phyloP scores from a whole-genome alignment of 768 basidiomycete species.

The Rubroboletus pulcherrimus region DNA sequence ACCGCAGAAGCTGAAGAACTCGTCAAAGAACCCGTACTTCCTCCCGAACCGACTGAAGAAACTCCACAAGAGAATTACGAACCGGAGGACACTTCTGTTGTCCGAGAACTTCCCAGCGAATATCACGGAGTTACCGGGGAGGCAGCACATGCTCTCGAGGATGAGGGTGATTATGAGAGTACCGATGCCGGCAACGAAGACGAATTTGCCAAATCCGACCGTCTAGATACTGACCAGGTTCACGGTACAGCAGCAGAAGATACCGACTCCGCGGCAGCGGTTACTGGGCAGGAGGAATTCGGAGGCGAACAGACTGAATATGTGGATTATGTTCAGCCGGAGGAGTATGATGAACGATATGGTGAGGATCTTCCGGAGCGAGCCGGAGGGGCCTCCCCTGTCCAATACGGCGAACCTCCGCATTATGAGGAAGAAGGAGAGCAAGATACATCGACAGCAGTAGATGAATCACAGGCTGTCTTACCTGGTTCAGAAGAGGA shows the following conservation, averaged over 20 bases:
- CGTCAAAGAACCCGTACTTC: background rate
- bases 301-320: conserved; percentile 35
- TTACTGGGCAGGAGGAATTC: conserved; percentile 12
- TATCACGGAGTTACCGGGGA: conserved; percentile 18
- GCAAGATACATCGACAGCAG: conserved; percentile 15
- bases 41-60: conserved; percentile 3
- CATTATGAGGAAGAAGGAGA: conserved; percentile 26
- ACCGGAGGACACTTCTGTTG: background rate
- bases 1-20: conserved; percentile 1
- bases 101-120: conserved; percentile 13
- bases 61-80: conserved; percentile 9
- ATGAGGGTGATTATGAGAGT: conserved; percentile 21
- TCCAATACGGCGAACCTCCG: conserved; percentile 16
- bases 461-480: conserved; percentile 15
- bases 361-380: conserved; percentile 35
- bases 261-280: conserved; percentile 14
- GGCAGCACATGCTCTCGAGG: conserved; percentile 13
- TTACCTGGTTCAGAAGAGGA: conserved; percentile 12
- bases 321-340: conserved; percentile 29
- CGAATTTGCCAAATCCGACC: conserved; percentile 14
- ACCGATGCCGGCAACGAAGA: conserved; percentile 18
- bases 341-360: conserved; percentile 36
- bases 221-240: conserved; percentile 29
- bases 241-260: conserved; percentile 23
- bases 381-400: conserved; percentile 11